Conservation (phyloP, 2,329 filamentous ascomycete genomes). For the Scedosporium aurantiacum region DNA sequence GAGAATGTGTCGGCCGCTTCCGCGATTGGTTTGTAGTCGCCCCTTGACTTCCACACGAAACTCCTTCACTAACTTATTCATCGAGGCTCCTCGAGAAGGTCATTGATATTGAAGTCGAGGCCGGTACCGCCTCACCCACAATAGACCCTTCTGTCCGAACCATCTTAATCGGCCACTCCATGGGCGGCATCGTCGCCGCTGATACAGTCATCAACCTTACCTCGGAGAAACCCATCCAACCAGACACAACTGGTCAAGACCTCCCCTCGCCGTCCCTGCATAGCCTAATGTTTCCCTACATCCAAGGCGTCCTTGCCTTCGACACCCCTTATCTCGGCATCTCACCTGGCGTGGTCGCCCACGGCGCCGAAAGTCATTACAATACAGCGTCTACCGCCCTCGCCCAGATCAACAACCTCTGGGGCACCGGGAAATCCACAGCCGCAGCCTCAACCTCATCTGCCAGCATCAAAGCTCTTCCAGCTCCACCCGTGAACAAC, state of each 20-base stretch:
- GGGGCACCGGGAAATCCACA: slow-evolving; percentile 31
- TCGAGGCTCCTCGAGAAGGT: slow-evolving; percentile 76
- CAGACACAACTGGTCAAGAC: slow-evolving; percentile 29
- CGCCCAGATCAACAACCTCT: slow-evolving; percentile 53
- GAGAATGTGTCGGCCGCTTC: slow-evolving; percentile 60
- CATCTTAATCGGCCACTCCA: slow-evolving; percentile 77
- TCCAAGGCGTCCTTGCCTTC: slow-evolving; percentile 83
- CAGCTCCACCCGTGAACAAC: neutral
- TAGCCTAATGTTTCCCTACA: slow-evolving; percentile 80
- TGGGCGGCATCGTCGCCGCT: slow-evolving; percentile 88
- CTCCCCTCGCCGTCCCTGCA: slow-evolving; percentile 29
- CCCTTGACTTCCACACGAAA: neutral
- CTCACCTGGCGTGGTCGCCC: slow-evolving; percentile 70
- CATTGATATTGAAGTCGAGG: slow-evolving; percentile 84
- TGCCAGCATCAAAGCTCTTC: slow-evolving; percentile 13
- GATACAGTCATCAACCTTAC: slow-evolving; percentile 70
- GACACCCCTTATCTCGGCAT: slow-evolving; percentile 88
- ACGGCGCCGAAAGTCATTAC: slow-evolving; percentile 79
- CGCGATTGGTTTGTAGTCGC: slow-evolving; percentile 56
- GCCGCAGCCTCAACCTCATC: slow-evolving; percentile 5
- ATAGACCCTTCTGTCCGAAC: slow-evolving; percentile 76
- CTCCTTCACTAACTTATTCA: neutral
- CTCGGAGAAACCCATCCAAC: slow-evolving; percentile 42
- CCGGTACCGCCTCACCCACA: slow-evolving; percentile 69
- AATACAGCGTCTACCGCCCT: slow-evolving; percentile 62